Evolutionary conservation across 371 early-diverging fungal species (phyloP).

Genomic region (Mucor sp.): DNA sequence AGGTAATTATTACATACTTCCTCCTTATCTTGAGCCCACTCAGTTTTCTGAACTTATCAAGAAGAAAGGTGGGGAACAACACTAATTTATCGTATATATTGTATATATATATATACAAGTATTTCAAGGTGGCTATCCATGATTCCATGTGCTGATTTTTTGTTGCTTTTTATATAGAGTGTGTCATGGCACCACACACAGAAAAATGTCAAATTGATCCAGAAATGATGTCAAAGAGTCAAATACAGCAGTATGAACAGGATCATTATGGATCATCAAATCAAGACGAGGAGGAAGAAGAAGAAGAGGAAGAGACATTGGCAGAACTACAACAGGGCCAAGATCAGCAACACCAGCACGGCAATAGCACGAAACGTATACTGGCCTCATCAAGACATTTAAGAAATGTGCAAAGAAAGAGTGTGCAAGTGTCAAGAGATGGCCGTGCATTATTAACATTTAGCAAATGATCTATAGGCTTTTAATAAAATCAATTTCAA

Average conservation of each 20-base stretch:
- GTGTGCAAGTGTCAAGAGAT: constrained; percentile 1
- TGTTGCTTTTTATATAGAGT: neutral
- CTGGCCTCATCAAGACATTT: constrained; percentile 31
- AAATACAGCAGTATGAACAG: neutral
- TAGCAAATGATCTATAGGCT: neutral
- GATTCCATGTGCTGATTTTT: neutral
- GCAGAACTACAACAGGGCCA: neutral
- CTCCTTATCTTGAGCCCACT: neutral
- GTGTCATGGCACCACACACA: constrained; percentile 10
- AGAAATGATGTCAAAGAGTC: neutral
- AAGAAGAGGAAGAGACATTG: neutral
- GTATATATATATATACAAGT: neutral
- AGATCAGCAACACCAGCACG: neutral
- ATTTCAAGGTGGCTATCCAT: neutral
- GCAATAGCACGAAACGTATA: constrained; percentile 15
- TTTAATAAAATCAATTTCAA: neutral
- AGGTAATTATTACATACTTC: neutral
- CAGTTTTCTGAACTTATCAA: constrained; percentile 5
- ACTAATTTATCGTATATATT: too few relatives aligned
- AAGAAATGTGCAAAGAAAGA: constrained; percentile 20
- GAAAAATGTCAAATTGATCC: constrained; percentile 23
- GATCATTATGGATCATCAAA: neutral
- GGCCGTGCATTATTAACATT: constrained; percentile 5
- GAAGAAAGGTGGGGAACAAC: neutral
- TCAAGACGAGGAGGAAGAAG: neutral